Evolutionary conservation across 805 yeast genomes (phyloP).

Genomic region (Maudiozyma barnettii): DNA sequence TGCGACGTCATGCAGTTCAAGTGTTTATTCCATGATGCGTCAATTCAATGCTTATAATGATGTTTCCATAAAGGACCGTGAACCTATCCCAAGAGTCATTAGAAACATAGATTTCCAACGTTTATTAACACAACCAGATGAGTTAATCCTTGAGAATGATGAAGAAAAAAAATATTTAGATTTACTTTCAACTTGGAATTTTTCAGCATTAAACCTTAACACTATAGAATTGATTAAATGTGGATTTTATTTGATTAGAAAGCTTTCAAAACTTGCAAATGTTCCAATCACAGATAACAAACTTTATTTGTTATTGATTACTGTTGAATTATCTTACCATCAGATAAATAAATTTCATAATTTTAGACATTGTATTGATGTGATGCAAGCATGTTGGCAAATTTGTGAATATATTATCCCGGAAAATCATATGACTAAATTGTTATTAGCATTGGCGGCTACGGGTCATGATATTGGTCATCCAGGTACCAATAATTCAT

Average conservation of each 20-base stretch:
- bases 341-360: slow-evolving; percentile 88
- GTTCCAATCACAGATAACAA: slow-evolving; percentile 32
- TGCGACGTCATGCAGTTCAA: slow-evolving; percentile 9
- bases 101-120: slow-evolving; percentile 14
- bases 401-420: slow-evolving; percentile 28
- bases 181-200: slow-evolving; percentile 21
- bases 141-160: neutral
- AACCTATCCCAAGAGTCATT: slow-evolving; percentile 13
- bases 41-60: slow-evolving; percentile 12
- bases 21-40: slow-evolving; percentile 23
- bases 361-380: slow-evolving; percentile 93
- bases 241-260: slow-evolving; percentile 17
- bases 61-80: neutral
- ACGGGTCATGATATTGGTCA: slow-evolving; percentile 95
- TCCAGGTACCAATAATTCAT: slow-evolving; percentile 86
- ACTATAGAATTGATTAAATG: slow-evolving; percentile 22
- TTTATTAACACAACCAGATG: slow-evolving; percentile 1
- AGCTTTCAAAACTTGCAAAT: slow-evolving; percentile 13
- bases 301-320: slow-evolving; percentile 50
- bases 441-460: slow-evolving; percentile 67
- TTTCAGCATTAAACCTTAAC: slow-evolving; percentile 21
- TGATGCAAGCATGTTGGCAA: slow-evolving; percentile 78
- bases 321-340: slow-evolving; percentile 69
- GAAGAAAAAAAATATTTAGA: slow-evolving; percentile 11
- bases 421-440: slow-evolving; percentile 35